These are phyloP conservation scores for Lactarius indigo DNA, from an alignment of 768 basidiomycete species.

Conservation along the genomic window DNA sequence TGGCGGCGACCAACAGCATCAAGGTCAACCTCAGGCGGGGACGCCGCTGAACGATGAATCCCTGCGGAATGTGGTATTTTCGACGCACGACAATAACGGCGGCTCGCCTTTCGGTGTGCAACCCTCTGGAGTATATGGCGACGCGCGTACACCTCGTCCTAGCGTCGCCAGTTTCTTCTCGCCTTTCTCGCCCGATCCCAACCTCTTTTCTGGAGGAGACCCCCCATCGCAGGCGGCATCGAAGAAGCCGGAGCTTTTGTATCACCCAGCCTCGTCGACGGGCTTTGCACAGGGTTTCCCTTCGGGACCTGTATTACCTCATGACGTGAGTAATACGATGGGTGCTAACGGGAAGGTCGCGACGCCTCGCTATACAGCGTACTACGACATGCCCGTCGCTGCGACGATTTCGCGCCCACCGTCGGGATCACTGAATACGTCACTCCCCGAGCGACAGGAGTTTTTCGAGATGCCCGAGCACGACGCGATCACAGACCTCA, in stretches of 20 bases:
- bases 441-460: conserved; percentile 30
- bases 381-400: conserved; percentile 43
- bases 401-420: conserved; percentile 29
- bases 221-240: conserved; percentile 37
- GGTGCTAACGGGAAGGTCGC: conserved; percentile 45
- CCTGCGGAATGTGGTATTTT: conserved; percentile 19
- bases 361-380: conserved; percentile 36
- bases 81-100: conserved; percentile 16
- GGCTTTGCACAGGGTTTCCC: conserved; percentile 31
- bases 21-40: conserved; percentile 29
- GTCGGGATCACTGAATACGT: conserved; percentile 22
- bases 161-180: conserved; percentile 44
- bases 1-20: conserved; percentile 24
- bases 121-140: conserved; percentile 15
- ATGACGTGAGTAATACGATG: conserved; percentile 24
- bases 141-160: conserved; percentile 21
- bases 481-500: conserved; percentile 63
- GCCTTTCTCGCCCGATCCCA: conserved; percentile 78
- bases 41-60: conserved; percentile 20
- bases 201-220: conserved; percentile 38
- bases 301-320: conserved; percentile 39
- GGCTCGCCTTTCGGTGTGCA: conserved; percentile 22
- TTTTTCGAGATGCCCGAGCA: conserved; percentile 32
- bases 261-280: conserved; percentile 33
- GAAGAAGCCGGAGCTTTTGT: conserved; percentile 43